Base-by-base conservation (phyloP, 176 grass and related monocot species). In the Areca catechu region DNA sequence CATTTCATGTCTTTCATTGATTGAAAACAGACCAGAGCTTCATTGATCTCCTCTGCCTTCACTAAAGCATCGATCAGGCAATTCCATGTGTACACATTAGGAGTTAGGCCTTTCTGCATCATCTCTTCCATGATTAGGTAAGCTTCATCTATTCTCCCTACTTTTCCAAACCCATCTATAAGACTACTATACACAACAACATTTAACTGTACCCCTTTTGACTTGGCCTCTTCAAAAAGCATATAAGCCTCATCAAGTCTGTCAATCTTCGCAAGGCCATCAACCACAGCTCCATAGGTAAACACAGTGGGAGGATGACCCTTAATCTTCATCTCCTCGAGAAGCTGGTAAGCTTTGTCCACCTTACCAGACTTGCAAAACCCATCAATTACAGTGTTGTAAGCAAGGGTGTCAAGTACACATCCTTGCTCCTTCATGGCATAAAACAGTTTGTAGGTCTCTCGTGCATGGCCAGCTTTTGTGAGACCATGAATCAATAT, bases 181-280 rank as follows among this genome's bases (percentile, higher is more conserved):
- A 97, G 78, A 69, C 77, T 88, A 65, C 86, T 97, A 74, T 97
- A 91, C 7, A 97, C 30, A 77, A 97, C 74, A 77, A 91, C 83
- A 83, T 91, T 97, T 56, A 88, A 48, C 25, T 67, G 77, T 55
- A 88, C 70, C 24, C 72, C 83, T 71, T 88, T 82, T 3, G 72
- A 88, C 80, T 97, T 97, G 54, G 93, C 93, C 82, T 97, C 93
- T 76, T 97, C 87, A 66, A 88, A 97, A 71, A 97, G 78, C 93
- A 97, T 85, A 56, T 92, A 97, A 53, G 87, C 80, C 74, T 97
- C 93, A 77, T 97, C 87, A 69, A 97, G 83, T 77, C 93, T 78
- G 71, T 85, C 87, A 71, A 97, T 92, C 77, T 97, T 97, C 52
- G 83, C 81, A 25, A 97, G 68, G 63, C 93, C 87, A 92, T 97